phyloP scores from a whole-genome alignment of 2,329 filamentous ascomycete species.

The Curvularia spicifera region DNA sequence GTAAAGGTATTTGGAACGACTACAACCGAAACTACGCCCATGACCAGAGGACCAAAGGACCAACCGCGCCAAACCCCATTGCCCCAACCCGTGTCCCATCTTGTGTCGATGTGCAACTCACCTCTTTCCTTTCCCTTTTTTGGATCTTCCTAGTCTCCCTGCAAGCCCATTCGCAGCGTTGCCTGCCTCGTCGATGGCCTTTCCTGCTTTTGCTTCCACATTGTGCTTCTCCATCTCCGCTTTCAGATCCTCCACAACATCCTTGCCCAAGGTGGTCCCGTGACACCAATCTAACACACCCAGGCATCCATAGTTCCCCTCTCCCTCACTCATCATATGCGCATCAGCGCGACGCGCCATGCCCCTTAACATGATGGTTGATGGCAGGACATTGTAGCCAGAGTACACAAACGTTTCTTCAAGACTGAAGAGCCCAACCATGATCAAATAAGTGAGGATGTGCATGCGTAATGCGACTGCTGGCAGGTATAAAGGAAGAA shows the following conservation, averaged over 20 bases:
- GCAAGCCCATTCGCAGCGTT: conserved; percentile 41
- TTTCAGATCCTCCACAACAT: conserved; percentile 62
- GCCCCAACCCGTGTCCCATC: background rate
- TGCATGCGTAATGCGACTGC: conserved; percentile 71
- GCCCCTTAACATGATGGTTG: conserved; percentile 62
- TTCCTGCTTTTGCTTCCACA: conserved; percentile 53
- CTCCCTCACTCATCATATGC: conserved; percentile 64
- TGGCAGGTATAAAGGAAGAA: conserved; percentile 70
- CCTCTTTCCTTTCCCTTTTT: conserved; percentile 38
- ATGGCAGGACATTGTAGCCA: conserved; percentile 69
- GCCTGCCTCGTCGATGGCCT: conserved; percentile 45
- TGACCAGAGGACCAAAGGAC: conserved; percentile 3
- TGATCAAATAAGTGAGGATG: conserved; percentile 73
- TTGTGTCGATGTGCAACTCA: conserved; percentile 13
- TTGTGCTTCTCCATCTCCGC: conserved; percentile 64
- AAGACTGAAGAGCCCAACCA: conserved; percentile 66
- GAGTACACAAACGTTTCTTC: conserved; percentile 72
- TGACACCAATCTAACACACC: conserved; percentile 59
- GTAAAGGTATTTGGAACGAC: conserved; percentile 16
- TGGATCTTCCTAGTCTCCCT: conserved; percentile 34
- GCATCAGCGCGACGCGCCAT: conserved; percentile 64
- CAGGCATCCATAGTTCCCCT: conserved; percentile 67
- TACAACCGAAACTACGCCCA: conserved; percentile 7
- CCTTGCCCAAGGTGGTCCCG: conserved; percentile 59
- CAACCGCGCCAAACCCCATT: conserved; percentile 5